phyloP scores from a whole-genome alignment of 768 basidiomycete species.

The Auricularia sp. region DNA sequence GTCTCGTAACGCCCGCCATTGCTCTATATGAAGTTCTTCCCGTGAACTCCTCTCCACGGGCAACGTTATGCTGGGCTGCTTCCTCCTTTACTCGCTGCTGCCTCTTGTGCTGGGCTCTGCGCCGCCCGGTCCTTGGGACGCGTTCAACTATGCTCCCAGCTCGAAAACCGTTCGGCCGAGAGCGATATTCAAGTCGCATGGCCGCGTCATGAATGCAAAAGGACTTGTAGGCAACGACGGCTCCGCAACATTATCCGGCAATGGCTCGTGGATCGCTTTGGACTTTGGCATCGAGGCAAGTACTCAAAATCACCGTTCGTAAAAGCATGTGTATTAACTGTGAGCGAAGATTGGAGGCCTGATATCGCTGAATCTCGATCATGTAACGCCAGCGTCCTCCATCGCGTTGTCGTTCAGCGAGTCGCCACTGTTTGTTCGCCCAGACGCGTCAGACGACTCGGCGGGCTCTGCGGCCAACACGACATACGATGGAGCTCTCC shows the following conservation, averaged over 20 bases:
- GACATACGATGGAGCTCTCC: conserved; percentile 35
- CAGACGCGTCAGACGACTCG: conserved; percentile 41
- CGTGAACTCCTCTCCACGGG: no score
- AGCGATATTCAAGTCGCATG: conserved; percentile 28
- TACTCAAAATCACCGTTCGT: neutral
- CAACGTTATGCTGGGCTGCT: no score
- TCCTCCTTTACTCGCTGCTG: neutral
- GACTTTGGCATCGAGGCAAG: conserved; percentile 47
- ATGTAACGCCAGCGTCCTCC: conserved; percentile 15
- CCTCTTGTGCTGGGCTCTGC: conserved; percentile 14
- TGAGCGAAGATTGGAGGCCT: conserved; percentile 38
- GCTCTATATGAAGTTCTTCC: no score
- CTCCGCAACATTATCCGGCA: conserved; percentile 28
- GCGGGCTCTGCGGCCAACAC: conserved; percentile 25
- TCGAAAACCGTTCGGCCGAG: conserved; percentile 37
- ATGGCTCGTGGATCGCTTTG: conserved; percentile 38
- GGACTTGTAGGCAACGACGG: conserved; percentile 26
- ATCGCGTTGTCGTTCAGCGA: conserved; percentile 42
- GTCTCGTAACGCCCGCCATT: no score
- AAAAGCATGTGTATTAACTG: neutral
- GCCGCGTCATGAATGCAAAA: conserved; percentile 24
- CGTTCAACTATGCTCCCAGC: conserved; percentile 39
- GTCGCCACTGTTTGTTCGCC: conserved; percentile 44
- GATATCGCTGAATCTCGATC: conserved; percentile 37
- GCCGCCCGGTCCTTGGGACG: conserved; percentile 41